Evolutionary conservation across 768 basidiomycete genomes (phyloP).

Genomic region (Calocybe cyanea): DNA sequence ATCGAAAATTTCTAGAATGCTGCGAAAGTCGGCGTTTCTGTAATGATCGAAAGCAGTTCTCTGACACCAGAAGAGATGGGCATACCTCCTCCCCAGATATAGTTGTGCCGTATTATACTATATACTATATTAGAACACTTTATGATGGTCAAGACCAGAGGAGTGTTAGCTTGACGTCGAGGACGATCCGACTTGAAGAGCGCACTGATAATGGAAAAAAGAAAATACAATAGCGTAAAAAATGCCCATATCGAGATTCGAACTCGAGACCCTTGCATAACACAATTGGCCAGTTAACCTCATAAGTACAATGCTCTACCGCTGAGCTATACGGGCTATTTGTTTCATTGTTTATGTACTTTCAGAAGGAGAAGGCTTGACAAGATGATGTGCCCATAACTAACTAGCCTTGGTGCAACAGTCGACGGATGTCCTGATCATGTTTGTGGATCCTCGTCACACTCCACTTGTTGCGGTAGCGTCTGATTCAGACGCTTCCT

Average conservation of each 20-base stretch:
- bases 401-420: too few species aligned
- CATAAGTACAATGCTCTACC: conserved; percentile 63
- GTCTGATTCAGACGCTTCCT: conserved; percentile 17
- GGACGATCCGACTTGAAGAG: too few species aligned
- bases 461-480: conserved; percentile 14
- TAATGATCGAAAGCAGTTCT: conserved; percentile 90
- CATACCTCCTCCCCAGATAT: conserved; percentile 50
- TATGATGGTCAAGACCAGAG: too few species aligned
- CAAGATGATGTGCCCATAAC: too few species aligned
- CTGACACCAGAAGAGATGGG: conserved; percentile 85
- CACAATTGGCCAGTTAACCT: conserved; percentile 33
- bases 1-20: conserved; percentile 57
- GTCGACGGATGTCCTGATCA: too few species aligned
- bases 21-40: conserved; percentile 93
- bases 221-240: conserved; percentile 5
- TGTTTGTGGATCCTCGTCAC: not conserved
- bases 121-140: conserved; percentile 16
- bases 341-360: not conserved
- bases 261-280: conserved; percentile 57
- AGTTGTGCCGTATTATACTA: conserved; percentile 25
- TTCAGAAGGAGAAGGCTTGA: not conserved
- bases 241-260: conserved; percentile 50
- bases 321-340: conserved; percentile 51
- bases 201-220: too few species aligned
- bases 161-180: too few species aligned